Conservation (phyloP, 2,329 filamentous ascomycete genomes). For the Colletotrichum sp. region DNA sequence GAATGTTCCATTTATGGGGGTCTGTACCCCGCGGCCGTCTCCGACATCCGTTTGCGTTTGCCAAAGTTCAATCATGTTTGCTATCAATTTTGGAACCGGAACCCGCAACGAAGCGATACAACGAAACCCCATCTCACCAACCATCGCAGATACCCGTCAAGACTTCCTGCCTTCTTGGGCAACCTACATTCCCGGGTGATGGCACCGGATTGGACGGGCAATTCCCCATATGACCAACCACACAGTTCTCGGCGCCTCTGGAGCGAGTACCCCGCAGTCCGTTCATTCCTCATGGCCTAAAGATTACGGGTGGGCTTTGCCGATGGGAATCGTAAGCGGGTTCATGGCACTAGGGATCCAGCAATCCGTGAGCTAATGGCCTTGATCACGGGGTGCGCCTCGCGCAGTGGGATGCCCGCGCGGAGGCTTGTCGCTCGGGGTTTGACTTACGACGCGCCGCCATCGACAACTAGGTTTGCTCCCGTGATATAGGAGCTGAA, state of each 20-base stretch:
- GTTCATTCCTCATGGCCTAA: neutral
- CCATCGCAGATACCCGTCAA: neutral
- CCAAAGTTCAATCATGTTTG: neutral
- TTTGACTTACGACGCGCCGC: slow-evolving; percentile 51
- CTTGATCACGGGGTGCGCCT: neutral
- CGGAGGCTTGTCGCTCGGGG: neutral
- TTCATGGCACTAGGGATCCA: slow-evolving; percentile 38
- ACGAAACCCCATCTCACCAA: neutral
- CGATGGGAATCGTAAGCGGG: slow-evolving; percentile 44
- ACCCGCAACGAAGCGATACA: neutral
- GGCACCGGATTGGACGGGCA: neutral
- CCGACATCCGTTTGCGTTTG: slow-evolving; percentile 16
- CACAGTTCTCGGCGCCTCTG: neutral
- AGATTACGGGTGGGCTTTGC: slow-evolving; percentile 9
- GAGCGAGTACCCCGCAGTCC: slow-evolving; percentile 7
- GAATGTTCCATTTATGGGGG: slow-evolving; percentile 7
- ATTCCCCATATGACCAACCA: slow-evolving; percentile 5
- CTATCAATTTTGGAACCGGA: slow-evolving; percentile 7
- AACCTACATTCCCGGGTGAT: neutral
- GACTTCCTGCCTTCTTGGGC: slow-evolving; percentile 2
- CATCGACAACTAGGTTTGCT: slow-evolving; percentile 66
- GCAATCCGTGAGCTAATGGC: slow-evolving; percentile 17
- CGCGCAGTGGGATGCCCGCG: neutral
- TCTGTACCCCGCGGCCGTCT: slow-evolving; percentile 13
- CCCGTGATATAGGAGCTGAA: slow-evolving; percentile 69